A percentile compares a stretch with the other conserved stretches of the same genome.
Conservation (phyloP, 371 early-diverging fungal genomes). For the Catenaria anguillulae region DNA sequence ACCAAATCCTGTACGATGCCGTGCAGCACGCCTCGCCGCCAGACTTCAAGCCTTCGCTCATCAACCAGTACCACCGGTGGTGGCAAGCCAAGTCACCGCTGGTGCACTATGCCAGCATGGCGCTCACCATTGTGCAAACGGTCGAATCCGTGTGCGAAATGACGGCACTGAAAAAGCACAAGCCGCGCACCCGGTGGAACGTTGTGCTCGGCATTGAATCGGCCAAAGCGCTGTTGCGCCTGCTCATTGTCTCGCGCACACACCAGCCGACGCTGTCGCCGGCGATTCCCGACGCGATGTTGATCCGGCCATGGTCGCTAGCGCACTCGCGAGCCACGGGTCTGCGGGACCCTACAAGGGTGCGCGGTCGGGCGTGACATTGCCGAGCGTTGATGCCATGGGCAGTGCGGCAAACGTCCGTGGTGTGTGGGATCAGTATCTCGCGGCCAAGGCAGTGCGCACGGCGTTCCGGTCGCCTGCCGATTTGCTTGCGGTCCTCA, state of each 20-base stretch:
- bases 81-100: slow-evolving; percentile 24
- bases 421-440: neutral
- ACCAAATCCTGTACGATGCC: slow-evolving; percentile 58
- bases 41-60: slow-evolving; percentile 36
- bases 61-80: slow-evolving; percentile 62
- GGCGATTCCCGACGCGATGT: neutral
- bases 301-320: neutral
- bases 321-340: neutral
- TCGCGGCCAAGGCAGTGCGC: neutral
- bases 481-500: slow-evolving; percentile 48
- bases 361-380: neutral
- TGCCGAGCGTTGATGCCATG: neutral
- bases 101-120: slow-evolving; percentile 39
- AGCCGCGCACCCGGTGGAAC: slow-evolving; percentile 46
- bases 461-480: slow-evolving; percentile 31
- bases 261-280: neutral
- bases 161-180: slow-evolving; percentile 53
- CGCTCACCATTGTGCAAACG: slow-evolving; percentile 55
- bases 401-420: neutral
- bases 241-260: slow-evolving; percentile 4
- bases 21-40: slow-evolving; percentile 19
- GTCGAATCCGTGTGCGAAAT: slow-evolving; percentile 74
- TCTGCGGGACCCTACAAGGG: neutral
- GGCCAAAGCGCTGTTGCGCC: slow-evolving; percentile 26
- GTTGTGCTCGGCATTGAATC: slow-evolving; percentile 51